Percentiles rank a stretch among this genome's conserved stretches.
These are phyloP conservation scores for Cryptosporidium felis DNA, from an alignment of 169 alveolate genomes.

Conservation along the genomic window DNA sequence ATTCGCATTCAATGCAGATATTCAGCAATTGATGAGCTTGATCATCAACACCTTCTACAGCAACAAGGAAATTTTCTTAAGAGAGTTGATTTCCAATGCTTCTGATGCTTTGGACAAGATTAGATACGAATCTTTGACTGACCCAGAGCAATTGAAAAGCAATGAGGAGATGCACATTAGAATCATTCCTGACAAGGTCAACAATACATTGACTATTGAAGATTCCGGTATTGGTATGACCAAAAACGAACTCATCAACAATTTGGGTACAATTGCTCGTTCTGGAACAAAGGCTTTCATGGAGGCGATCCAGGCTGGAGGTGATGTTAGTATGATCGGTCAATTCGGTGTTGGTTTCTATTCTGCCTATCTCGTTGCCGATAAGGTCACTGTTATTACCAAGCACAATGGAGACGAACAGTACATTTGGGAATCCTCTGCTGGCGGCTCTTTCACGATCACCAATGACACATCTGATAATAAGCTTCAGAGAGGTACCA, in stretches of 20 bases:
- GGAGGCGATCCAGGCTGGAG: constrained; percentile 98
- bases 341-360: constrained; percentile 99
- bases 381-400: constrained; percentile 96
- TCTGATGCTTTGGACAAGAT: constrained; percentile 99
- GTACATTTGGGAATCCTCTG: constrained; percentile 98
- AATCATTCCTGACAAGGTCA: constrained; percentile 95
- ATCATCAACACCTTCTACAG: constrained; percentile 99
- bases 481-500: constrained; percentile 94
- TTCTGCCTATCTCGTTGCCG: constrained; percentile 99
- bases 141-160: constrained; percentile 90
- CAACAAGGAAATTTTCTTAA: constrained; percentile 98
- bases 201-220: constrained; percentile 94
- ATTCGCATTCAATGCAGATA: constrained; percentile 98
- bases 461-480: constrained; percentile 90
- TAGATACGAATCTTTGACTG: constrained; percentile 96
- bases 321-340: constrained; percentile 99
- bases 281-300: constrained; percentile 99
- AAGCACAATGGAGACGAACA: constrained; percentile 96
- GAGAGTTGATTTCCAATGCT: constrained; percentile 99
- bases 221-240: constrained; percentile 99
- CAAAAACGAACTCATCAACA: constrained; percentile 94
- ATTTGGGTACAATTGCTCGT: constrained; percentile 98
- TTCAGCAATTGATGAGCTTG: constrained; percentile 95
- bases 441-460: constrained; percentile 99
- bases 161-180: constrained; percentile 93